Conservation (phyloP, 495 filamentous ascomycete genomes). For the Hyaloscypha hepaticicola region DNA sequence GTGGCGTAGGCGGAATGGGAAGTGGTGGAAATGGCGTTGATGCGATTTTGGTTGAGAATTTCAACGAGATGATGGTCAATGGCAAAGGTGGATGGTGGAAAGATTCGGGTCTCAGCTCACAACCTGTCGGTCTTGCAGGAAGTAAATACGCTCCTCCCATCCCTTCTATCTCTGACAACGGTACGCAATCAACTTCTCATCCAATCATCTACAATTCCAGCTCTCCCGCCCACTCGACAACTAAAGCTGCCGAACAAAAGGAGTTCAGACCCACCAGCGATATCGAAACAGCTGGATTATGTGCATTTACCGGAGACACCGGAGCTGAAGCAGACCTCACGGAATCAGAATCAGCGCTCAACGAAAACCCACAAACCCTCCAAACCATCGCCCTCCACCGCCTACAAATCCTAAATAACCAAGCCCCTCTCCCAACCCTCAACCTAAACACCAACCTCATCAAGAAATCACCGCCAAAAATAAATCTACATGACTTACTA, state of each 20-base stretch:
- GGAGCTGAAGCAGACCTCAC: neutral
- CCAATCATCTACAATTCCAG: too few species aligned
- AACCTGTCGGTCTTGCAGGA: neutral
- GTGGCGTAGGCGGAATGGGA: neutral
- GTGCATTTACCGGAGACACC: neutral
- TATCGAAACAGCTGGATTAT: neutral
- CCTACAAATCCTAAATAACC: neutral
- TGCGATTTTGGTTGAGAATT: neutral
- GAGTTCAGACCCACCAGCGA: neutral
- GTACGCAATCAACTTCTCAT: neutral
- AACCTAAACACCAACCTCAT: too few species aligned
- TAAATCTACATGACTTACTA: too few species aligned
- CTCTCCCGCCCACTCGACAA: neutral
- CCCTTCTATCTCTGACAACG: neutral
- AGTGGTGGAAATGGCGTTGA: neutral
- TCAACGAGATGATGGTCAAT: neutral
- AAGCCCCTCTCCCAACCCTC: too few species aligned
- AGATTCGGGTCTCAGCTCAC: neutral
- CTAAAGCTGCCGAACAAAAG: too few species aligned
- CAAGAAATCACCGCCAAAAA: too few species aligned
- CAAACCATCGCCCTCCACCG: neutral
- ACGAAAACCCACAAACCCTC: neutral
- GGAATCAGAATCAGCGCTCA: neutral
- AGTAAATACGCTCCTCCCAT: slow-evolving; percentile 6
- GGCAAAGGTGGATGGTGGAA: neutral